These are phyloP conservation scores for Phytophthora boehmeriae DNA, from an alignment of 352 stramenopile genomes.

Conservation along the genomic window DNA sequence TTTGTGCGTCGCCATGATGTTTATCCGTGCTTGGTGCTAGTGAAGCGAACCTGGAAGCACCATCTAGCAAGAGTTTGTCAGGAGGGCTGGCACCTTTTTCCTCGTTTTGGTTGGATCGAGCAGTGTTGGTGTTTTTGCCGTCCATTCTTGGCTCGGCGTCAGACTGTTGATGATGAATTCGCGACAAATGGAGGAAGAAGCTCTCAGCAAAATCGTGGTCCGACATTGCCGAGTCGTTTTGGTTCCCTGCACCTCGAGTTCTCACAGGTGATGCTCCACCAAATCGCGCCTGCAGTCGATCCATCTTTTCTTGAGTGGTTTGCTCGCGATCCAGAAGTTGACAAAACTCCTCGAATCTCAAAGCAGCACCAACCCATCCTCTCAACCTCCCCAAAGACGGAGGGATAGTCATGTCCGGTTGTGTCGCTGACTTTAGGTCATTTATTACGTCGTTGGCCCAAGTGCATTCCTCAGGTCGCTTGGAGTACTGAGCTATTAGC, in stretches of 20 bases:
- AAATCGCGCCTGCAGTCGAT: constrained; percentile 29
- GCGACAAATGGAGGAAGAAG: constrained; percentile 15
- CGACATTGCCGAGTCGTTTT: not conserved
- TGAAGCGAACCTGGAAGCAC: constrained; percentile 11
- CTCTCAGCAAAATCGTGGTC: not conserved
- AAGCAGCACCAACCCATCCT: constrained; percentile 32
- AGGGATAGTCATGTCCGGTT: constrained; percentile 15
- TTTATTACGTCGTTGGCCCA: constrained; percentile 32
- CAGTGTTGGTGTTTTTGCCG: not conserved
- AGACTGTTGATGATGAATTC: constrained; percentile 12
- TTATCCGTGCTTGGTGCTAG: not conserved
- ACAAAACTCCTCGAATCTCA: constrained; percentile 36
- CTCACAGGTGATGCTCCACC: not conserved
- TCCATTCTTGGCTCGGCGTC: not conserved
- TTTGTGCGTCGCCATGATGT: not conserved
- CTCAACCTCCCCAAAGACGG: constrained; percentile 26
- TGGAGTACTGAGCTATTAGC: constrained; percentile 28
- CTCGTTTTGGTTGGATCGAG: constrained; percentile 25
- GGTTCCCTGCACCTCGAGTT: not conserved
- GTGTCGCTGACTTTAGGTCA: constrained; percentile 3
- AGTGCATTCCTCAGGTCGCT: constrained; percentile 31
- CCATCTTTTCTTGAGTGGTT: constrained; percentile 34
- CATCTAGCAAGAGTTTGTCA: constrained; percentile 15
- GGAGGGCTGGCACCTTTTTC: constrained; percentile 1
- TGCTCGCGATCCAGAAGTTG: constrained; percentile 31